A percentile compares a stretch with the other conserved stretches of the same genome.
Conservation (phyloP, 2,329 filamentous ascomycete genomes). For the Verticillium nonalfalfae region DNA sequence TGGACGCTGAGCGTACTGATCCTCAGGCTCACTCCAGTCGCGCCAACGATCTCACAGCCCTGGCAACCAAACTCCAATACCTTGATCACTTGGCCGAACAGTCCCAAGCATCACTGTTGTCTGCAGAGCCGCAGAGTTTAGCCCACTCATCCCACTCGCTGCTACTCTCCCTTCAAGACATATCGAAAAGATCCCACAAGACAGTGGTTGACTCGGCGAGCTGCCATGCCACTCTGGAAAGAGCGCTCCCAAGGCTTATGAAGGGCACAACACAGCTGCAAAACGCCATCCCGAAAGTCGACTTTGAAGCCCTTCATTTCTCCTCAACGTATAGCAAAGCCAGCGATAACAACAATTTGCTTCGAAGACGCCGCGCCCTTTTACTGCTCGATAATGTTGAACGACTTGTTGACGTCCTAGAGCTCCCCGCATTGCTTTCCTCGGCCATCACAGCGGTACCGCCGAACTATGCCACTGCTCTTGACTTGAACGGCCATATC, state of each 20-base stretch:
- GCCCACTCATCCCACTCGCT: constrained; percentile 74
- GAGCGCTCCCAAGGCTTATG: constrained; percentile 65
- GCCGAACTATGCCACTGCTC: constrained; percentile 77
- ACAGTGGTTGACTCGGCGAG: constrained; percentile 75
- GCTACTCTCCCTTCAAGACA: constrained; percentile 74
- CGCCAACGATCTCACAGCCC: neutral
- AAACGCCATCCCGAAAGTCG: constrained; percentile 69
- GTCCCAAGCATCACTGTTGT: constrained; percentile 64
- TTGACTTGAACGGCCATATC: constrained; percentile 92
- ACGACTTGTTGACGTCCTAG: constrained; percentile 82
- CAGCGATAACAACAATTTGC: constrained; percentile 62
- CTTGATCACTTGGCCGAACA: constrained; percentile 72
- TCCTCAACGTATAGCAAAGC: constrained; percentile 76
- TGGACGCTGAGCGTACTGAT: constrained; percentile 19
- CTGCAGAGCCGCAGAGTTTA: constrained; percentile 73
- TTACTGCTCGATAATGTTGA: constrained; percentile 82
- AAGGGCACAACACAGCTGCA: constrained; percentile 61
- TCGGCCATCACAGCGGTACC: constrained; percentile 63
- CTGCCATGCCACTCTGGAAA: constrained; percentile 66
- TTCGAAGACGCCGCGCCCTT: constrained; percentile 70
- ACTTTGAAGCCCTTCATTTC: constrained; percentile 72
- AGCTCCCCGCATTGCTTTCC: constrained; percentile 78
- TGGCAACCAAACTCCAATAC: constrained; percentile 49
- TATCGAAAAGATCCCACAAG: constrained; percentile 86
- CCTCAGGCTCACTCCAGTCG: neutral